Base-by-base conservation (phyloP, 2,329 filamentous ascomycete genomes). In the Fusarium nodosum region DNA sequence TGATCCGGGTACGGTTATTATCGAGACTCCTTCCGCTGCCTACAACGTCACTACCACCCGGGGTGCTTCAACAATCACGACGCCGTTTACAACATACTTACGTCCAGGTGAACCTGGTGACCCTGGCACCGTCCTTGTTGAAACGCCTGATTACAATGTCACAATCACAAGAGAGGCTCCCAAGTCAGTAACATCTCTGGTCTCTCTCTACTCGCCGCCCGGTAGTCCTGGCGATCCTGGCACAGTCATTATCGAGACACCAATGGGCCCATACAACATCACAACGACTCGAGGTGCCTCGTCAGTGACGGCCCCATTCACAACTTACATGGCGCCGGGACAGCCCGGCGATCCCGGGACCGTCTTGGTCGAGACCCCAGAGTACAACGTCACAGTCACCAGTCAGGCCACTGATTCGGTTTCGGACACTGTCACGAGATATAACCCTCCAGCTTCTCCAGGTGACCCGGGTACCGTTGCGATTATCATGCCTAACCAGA, bases 401-500 rank as follows among this genome's bases (percentile, higher is more conserved):
- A 52, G 36, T 12, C 13, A 20, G 28, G 55, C 55, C 2, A 41
- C 55, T 5, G 55, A 41, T 26, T 52, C 55, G 15, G 34, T 20
- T 16, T 62, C 57, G 7, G 48, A 45, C 16, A 34, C 31, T 20
- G 41, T 57, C 4, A 67, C 62, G 18, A 67, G 38, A 7, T 67
- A 67, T 10, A 34, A 63, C 7, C 63, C 57, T 1, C 64, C 64
- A 18, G 64, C 42, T 16, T 38, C 64, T 2, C 28, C 63, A 13
- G 64, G 64, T 5, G 64, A 67, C 7, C 57, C 63, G n/a, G 63
- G 63, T 16, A 67, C 63, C 5, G 34, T 67, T 11, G 54, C 64
- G 11, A 67, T 67, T 7, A 57, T 67, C 10, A 67, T 58, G 38
- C 64, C 64, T 3, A 53, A 66, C 16, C 38, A 54, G 24, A 28